Evolutionary conservation across 768 basidiomycete genomes (phyloP).

Genomic region (Lanmaoa pseudosensibilis): DNA sequence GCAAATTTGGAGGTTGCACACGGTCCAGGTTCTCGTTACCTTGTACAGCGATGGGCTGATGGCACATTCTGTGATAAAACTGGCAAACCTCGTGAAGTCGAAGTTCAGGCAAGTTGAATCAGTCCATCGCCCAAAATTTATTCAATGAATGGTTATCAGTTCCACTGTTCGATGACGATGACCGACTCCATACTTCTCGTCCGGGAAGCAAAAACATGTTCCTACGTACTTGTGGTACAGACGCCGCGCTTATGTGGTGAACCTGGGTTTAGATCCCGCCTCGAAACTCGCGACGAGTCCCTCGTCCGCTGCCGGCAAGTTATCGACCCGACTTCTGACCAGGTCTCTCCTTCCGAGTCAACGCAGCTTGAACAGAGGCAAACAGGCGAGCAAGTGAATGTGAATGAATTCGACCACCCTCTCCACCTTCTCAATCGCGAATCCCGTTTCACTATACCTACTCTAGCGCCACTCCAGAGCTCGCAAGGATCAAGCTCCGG

Average conservation of each 20-base stretch:
- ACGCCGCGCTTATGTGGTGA: constrained; percentile 93
- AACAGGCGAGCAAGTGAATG: constrained; percentile 29
- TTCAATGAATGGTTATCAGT: constrained; percentile 44
- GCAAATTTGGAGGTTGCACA: constrained; percentile 76
- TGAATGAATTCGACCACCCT: constrained; percentile 58
- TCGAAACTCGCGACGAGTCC: constrained; percentile 64
- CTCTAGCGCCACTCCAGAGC: constrained; percentile 16
- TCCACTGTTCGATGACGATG: constrained; percentile 95
- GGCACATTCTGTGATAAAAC: constrained; percentile 95
- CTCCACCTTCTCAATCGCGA: constrained; percentile 48
- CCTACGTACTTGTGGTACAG: constrained; percentile 91
- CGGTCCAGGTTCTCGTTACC: constrained; percentile 81
- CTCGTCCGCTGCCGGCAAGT: constrained; percentile 80
- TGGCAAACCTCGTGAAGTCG: constrained; percentile 80
- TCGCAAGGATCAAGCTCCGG: constrained; percentile 17
- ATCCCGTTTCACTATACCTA: constrained; percentile 48
- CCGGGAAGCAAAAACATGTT: constrained; percentile 91
- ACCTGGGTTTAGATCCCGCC: constrained; percentile 84
- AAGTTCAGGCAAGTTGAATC: constrained; percentile 76
- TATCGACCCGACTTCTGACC: constrained; percentile 35
- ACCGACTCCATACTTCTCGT: constrained; percentile 88
- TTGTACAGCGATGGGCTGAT: constrained; percentile 88
- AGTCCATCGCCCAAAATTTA: constrained; percentile 1
- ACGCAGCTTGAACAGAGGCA: constrained; percentile 33
- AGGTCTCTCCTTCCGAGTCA: constrained; percentile 24